phyloP scores from a whole-genome alignment of 805 yeast genomes.

The Wickerhamomyces hampshirensis region DNA sequence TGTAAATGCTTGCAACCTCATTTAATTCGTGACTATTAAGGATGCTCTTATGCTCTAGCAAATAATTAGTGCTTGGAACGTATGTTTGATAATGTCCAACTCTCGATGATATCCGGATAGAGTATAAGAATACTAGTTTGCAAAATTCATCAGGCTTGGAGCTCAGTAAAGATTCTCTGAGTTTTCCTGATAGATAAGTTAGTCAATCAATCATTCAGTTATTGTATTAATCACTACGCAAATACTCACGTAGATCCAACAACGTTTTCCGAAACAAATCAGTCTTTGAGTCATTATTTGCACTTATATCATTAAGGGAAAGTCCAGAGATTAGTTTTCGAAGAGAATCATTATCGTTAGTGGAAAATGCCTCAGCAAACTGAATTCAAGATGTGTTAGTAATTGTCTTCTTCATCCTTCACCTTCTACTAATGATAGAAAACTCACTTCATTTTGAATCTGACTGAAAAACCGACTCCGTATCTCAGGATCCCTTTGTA shows the following conservation, averaged over 20 bases:
- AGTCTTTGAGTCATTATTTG: constrained; percentile 5
- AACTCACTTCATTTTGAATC: constrained; percentile 28
- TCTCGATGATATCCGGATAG: constrained; percentile 42
- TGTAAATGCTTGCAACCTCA: constrained; percentile 38
- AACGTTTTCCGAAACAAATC: constrained; percentile 10
- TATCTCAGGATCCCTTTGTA: constrained; percentile 40
- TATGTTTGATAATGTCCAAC: constrained; percentile 54
- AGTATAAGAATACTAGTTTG: constrained; percentile 42
- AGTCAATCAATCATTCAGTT: not conserved
- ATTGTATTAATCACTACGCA: not conserved
- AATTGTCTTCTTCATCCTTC: too few species aligned
- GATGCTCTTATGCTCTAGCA: constrained; percentile 14
- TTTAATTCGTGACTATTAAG: constrained; percentile 31
- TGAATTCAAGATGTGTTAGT: too few species aligned
- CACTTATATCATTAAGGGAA: constrained; percentile 2
- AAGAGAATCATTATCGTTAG: not conserved
- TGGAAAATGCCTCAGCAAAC: not conserved
- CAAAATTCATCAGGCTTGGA: constrained; percentile 36
- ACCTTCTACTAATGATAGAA: too few species aligned
- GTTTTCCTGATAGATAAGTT: constrained; percentile 32
- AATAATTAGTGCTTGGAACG: constrained; percentile 45
- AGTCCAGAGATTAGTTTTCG: constrained; percentile 1
- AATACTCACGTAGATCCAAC: constrained; percentile 28
- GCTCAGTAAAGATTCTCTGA: constrained; percentile 50
- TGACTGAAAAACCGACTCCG: constrained; percentile 36